Evolutionary conservation across 2,329 filamentous ascomycete species (phyloP).

Genomic region (Xylariaceae sp.): DNA sequence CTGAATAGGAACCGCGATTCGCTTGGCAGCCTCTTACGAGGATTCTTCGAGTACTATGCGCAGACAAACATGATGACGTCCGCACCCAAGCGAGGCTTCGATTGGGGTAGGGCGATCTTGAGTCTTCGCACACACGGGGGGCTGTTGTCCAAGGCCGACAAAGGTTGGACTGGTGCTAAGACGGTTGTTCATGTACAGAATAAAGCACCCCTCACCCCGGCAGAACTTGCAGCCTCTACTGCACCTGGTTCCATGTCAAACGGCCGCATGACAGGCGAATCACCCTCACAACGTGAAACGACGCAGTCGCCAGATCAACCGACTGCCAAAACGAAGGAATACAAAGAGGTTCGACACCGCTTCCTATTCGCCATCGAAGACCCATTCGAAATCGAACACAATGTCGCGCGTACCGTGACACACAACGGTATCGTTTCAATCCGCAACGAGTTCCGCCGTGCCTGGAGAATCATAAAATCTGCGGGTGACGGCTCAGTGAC

Average conservation of each 20-base stretch:
- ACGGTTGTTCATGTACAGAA: constrained; percentile 55
- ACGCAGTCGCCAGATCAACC: constrained; percentile 10
- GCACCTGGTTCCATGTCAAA: constrained; percentile 22
- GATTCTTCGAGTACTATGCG: constrained; percentile 86
- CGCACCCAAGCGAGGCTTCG: constrained; percentile 55
- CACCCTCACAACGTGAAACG: constrained; percentile 10
- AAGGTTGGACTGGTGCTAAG: constrained; percentile 82
- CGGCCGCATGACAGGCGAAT: constrained; percentile 10
- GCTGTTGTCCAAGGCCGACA: constrained; percentile 65
- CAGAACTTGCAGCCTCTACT: constrained; percentile 14
- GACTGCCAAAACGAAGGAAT: constrained; percentile 34
- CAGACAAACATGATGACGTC: constrained; percentile 52
- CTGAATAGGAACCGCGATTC: constrained; percentile 66
- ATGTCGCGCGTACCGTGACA: constrained; percentile 80
- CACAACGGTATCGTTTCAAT: constrained; percentile 78
- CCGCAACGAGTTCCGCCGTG: constrained; percentile 76
- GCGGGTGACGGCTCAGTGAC: constrained; percentile 37
- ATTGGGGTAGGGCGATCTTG: constrained; percentile 75
- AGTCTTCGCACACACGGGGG: constrained; percentile 70
- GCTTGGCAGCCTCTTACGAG: constrained; percentile 65
- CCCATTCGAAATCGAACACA: constrained; percentile 83
- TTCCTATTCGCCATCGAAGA: constrained; percentile 90
- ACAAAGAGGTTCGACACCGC: constrained; percentile 69
- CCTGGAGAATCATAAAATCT: constrained; percentile 63
- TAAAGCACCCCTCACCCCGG: constrained; percentile 26